Base-by-base conservation (phyloP, 73 alveolate genomes). In the Blepharisma stoltei region DNA sequence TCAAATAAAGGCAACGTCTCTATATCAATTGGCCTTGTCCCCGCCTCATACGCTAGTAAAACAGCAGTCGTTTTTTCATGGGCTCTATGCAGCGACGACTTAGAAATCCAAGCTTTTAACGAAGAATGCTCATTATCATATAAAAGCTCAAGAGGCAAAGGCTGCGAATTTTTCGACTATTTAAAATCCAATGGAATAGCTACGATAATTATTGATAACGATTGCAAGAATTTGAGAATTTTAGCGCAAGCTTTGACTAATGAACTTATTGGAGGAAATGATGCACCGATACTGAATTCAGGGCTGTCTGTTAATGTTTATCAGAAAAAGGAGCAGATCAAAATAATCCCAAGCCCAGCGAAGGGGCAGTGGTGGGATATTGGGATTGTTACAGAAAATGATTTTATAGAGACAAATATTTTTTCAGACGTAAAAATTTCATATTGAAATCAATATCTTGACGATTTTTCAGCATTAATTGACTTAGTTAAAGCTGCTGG, bases 331-430 rank as follows among this genome's bases (percentile, higher is more conserved):
- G 14, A 9, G 25, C 11, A n/a, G 3, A 46, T 11, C 0, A 69
- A n/a, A 1, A 37, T 69, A 7, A 38, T 38, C 11, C 79, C 79
- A 14, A n/a, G 71, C 9, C 27, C 38, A 9, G 79, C 78, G n/a
- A 9, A 44, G 14, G 79, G 79, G 1, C 14, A 37, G 11, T 69
- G 41, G 3, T 69, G 79, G 65, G 79, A 69, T 69, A 25, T 69
- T 38, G 79, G 79, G 9, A 9, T 46, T n/a, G 11, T 38, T 0
- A 38, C 32, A 1, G 21, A 20, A n/a, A 38, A 69, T 7, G 79
- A 69, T 44, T 69, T 69, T 69, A 38, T 69, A 37, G 79, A 69
- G 41, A 38, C 41, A 14, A 69, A 69, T 25, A 32, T 32, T n/a
- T 46, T 7, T 1, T 69, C 9, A 44, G 46, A 9, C 1, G 32